These are phyloP conservation scores for Globisporangium spinosum DNA, from an alignment of 352 stramenopile species.

Conservation along the genomic window DNA sequence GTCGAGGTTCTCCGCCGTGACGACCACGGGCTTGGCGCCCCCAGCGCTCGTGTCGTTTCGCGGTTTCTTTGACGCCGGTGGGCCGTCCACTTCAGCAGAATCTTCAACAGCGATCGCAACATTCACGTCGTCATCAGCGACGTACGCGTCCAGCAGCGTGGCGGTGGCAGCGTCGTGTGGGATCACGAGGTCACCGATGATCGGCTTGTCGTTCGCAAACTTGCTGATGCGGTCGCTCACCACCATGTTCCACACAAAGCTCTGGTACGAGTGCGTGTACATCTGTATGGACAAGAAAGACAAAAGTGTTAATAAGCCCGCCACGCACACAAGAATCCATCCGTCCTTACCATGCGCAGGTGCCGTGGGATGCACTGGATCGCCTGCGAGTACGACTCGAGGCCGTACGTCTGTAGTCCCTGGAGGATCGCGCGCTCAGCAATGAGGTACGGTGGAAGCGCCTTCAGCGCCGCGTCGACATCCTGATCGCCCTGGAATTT, in stretches of 20 bases:
- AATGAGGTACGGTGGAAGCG: conserved; percentile 79
- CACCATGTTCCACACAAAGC: conserved; percentile 94
- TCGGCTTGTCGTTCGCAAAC: conserved; percentile 54
- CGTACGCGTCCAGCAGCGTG: conserved; percentile 24
- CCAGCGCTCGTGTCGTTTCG: conserved; percentile 17
- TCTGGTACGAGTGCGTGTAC: conserved; percentile 93
- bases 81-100: conserved; percentile 28
- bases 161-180: conserved; percentile 18
- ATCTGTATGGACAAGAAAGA: conserved; percentile 37
- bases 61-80: conserved; percentile 33
- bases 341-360: conserved; percentile 60
- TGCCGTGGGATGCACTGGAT: conserved; percentile 81
- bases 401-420: conserved; percentile 53
- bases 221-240: conserved; percentile 87
- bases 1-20: conserved; percentile 89
- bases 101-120: not conserved
- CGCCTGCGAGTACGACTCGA: conserved; percentile 52
- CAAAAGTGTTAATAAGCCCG: not conserved
- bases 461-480: conserved; percentile 45
- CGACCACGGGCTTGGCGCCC: conserved; percentile 28
- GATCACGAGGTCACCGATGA: conserved; percentile 92
- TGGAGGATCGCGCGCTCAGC: conserved; percentile 69
- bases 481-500: conserved; percentile 65
- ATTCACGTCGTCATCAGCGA: conserved; percentile 25
- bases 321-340: not conserved